Conservation (phyloP, 2,329 filamentous ascomycete species). For the Fusarium citri region DNA sequence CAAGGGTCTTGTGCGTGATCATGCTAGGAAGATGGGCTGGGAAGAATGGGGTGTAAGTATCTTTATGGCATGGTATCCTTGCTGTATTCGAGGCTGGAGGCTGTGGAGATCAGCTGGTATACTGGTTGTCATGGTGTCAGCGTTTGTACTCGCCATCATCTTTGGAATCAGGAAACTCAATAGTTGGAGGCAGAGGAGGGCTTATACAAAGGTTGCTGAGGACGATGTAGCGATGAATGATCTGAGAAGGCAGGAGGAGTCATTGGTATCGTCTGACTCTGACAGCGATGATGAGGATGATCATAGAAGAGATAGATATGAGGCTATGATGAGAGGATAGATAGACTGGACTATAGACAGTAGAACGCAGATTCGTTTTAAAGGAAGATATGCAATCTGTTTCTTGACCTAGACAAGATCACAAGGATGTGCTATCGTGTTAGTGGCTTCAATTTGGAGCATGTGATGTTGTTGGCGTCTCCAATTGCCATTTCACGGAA, state of each 20-base stretch:
- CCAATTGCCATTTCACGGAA: background rate
- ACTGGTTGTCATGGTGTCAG: conserved; percentile 19
- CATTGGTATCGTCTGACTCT: conserved; percentile 33
- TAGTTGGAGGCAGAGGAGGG: conserved; percentile 8
- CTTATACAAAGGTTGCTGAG: conserved; percentile 36
- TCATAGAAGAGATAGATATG: background rate
- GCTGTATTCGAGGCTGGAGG: conserved; percentile 52
- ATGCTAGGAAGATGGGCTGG: conserved; percentile 41
- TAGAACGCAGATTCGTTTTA: too few species aligned
- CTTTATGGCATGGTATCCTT: conserved; percentile 50
- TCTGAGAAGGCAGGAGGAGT: conserved; percentile 47
- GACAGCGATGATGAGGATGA: conserved; percentile 14
- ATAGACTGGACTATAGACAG: background rate
- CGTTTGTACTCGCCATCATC: conserved; percentile 18
- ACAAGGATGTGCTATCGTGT: background rate
- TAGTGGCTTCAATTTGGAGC: background rate
- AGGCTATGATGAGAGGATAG: conserved; percentile 3
- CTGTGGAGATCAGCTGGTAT: conserved; percentile 44
- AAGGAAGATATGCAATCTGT: too few species aligned
- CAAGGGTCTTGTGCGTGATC: conserved; percentile 49
- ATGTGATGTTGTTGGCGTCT: background rate
- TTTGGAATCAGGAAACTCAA: conserved; percentile 19
- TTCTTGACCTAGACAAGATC: background rate
- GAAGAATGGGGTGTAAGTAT: conserved; percentile 45
- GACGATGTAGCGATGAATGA: conserved; percentile 52